These are phyloP conservation scores for Globisporangium paddicum DNA, from an alignment of 352 stramenopile genomes.

Conservation along the genomic window DNA sequence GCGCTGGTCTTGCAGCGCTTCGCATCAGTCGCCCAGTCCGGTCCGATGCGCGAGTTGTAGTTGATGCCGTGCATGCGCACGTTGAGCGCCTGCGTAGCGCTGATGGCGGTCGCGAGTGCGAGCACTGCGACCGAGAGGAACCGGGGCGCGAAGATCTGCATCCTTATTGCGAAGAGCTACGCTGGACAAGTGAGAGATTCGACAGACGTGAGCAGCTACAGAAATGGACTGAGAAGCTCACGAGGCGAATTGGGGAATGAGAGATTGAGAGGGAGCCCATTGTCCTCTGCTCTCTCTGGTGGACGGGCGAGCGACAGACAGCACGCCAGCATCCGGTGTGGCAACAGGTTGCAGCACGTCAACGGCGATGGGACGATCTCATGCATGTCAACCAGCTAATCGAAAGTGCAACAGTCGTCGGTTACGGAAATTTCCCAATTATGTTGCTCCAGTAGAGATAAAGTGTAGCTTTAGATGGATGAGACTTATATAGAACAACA, in stretches of 20 bases:
- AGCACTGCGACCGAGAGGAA: conserved; percentile 11
- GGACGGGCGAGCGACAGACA: no score
- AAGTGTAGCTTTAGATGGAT: no score
- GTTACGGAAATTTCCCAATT: no score
- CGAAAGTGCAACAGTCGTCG: not conserved
- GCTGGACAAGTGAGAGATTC: not conserved
- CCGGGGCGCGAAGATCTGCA: conserved; percentile 14
- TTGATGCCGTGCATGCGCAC: conserved; percentile 68
- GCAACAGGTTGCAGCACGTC: not conserved
- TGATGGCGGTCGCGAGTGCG: conserved; percentile 5
- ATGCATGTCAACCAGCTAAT: not conserved
- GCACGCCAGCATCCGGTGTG: not conserved
- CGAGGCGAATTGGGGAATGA: conserved; percentile 7
- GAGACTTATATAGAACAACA: no score
- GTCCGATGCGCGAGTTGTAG: conserved; percentile 63
- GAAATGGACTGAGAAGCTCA: not conserved
- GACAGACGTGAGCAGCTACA: not conserved
- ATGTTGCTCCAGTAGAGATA: no score
- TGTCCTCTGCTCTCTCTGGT: no score
- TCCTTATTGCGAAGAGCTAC: conserved; percentile 3
- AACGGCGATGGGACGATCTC: not conserved
- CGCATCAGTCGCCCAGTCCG: conserved; percentile 35
- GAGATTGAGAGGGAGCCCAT: not conserved
- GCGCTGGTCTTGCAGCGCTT: conserved; percentile 40
- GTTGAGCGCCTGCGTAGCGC: conserved; percentile 27